Base-by-base conservation (phyloP, 2,329 filamentous ascomycete species). In the Penicillium fuscoglaucum region DNA sequence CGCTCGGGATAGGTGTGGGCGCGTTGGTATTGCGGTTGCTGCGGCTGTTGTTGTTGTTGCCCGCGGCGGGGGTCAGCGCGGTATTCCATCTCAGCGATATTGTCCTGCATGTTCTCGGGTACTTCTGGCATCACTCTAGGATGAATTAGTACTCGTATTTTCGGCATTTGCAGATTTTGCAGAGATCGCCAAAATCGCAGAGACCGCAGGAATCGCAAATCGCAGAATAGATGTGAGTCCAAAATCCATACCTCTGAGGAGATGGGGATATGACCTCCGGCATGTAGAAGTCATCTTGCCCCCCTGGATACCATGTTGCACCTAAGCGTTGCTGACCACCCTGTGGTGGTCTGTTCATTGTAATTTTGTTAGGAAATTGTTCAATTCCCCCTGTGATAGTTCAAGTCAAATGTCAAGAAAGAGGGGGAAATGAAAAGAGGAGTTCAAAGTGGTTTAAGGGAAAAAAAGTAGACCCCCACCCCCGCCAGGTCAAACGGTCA, bases 91-190 rank as follows among this genome's bases (percentile, higher is more conserved):
- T 93, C 88, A 70, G 93, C 90, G 65, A 99, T 85, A 77, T 90
- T 93, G 71, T 96, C 89, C 79, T 96, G 92, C 86, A 99, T 97
- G 78, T 96, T 93, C 78, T 93, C 90, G 67, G 93, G 91, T 66
- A 97, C 92, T 82, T 97, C 92, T 74, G 91, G 90, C 87, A 93
- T 96, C 71, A 96, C 87, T 80, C 91, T 96, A 12, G 65, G 63
- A 54, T 50, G 60, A 47, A 66, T 68, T 35, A 68, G 59, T 58
- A 68, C 60, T 54, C 66, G 60, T 45, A 67, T 44, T 55, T 55
- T 59, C 10, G 65, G 51, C 66, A 68, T 68, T 40, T 56, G 56
- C 47, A 13, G 29, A n/a, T 6, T 9, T 33, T 9, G 26, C 26
- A 45, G 15, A 19, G 24, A 24, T 19, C 3, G 26, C 43, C n/a